Conservation (phyloP, 768 basidiomycete species). For the Termitomyces sp. region DNA sequence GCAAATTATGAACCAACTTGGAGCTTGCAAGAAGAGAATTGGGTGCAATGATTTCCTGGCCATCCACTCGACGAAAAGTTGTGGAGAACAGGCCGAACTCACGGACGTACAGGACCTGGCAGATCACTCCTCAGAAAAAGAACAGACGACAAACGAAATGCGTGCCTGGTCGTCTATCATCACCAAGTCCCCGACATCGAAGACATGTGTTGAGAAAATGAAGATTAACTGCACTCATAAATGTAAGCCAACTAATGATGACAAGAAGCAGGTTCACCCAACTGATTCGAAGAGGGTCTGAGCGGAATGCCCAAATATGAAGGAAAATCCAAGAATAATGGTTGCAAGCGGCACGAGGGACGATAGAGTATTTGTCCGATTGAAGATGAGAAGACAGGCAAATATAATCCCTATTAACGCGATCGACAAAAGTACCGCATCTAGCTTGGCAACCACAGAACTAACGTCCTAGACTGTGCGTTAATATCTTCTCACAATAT, state of each 20-base stretch:
- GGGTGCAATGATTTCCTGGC: conserved; percentile 74
- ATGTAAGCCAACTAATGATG: background rate
- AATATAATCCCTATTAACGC: conserved; percentile 59
- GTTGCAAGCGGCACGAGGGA: conserved; percentile 78
- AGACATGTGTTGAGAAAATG: conserved; percentile 83
- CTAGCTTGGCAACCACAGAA: conserved; percentile 71
- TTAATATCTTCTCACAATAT: background rate
- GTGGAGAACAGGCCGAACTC: conserved; percentile 82
- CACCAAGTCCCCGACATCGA: conserved; percentile 77
- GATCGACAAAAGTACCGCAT: conserved; percentile 61
- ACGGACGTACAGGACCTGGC: conserved; percentile 47
- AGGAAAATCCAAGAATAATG: conserved; percentile 77
- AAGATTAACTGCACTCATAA: conserved; percentile 55
- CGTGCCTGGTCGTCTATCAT: conserved; percentile 70
- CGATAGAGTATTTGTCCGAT: conserved; percentile 53
- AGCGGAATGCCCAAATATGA: conserved; percentile 81
- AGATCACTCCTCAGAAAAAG: background rate
- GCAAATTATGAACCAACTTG: conserved; percentile 75
- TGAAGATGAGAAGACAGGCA: conserved; percentile 71
- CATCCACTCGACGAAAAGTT: conserved; percentile 73
- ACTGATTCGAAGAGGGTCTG: conserved; percentile 76
- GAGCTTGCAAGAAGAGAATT: conserved; percentile 64
- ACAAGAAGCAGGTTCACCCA: conserved; percentile 14
- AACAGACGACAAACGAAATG: background rate
- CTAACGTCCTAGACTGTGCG: conserved; percentile 49